Percentiles rank a stretch among this genome's conserved stretches.
These are phyloP conservation scores for Nannizziopsis barbatae DNA, from an alignment of 2,329 filamentous ascomycete genomes.

Conservation along the genomic window DNA sequence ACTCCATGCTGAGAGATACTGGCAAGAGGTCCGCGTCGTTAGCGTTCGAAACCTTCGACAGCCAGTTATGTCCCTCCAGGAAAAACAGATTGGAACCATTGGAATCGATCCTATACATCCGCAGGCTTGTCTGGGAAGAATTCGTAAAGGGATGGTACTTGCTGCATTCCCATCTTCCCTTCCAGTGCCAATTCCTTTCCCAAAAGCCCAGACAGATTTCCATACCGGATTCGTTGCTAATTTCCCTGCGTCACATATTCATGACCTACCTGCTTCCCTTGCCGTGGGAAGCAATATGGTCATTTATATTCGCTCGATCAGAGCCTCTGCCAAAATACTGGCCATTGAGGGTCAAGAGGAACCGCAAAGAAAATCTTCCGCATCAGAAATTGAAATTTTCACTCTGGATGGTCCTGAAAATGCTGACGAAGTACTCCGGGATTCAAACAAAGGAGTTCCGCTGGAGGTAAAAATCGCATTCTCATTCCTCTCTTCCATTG, in stretches of 20 bases:
- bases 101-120: constrained; percentile 48
- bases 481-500: constrained; percentile 46
- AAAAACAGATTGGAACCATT: constrained; percentile 81
- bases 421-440: constrained; percentile 8
- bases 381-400: constrained; percentile 34
- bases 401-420: constrained; percentile 32
- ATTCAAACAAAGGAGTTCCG: neutral
- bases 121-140: constrained; percentile 26
- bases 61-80: constrained; percentile 62
- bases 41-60: constrained; percentile 82
- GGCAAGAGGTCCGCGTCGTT: constrained; percentile 68
- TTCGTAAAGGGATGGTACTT: constrained; percentile 74
- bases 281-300: constrained; percentile 51
- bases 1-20: constrained; percentile 53
- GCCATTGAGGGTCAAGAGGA: constrained; percentile 36
- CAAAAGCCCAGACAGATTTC: constrained; percentile 24
- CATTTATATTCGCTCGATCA: constrained; percentile 76
- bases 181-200: neutral
- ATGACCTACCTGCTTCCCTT: constrained; percentile 39
- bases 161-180: constrained; percentile 45
- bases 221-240: constrained; percentile 60
- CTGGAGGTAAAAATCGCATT: constrained; percentile 41
- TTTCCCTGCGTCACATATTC: constrained; percentile 52
- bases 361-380: constrained; percentile 19
- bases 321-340: constrained; percentile 65